Evolutionary conservation across 305 asterid genomes (phyloP), one percentile per base, ranked within the genome.

Genomic region (Fraxinus sp.): DNA sequence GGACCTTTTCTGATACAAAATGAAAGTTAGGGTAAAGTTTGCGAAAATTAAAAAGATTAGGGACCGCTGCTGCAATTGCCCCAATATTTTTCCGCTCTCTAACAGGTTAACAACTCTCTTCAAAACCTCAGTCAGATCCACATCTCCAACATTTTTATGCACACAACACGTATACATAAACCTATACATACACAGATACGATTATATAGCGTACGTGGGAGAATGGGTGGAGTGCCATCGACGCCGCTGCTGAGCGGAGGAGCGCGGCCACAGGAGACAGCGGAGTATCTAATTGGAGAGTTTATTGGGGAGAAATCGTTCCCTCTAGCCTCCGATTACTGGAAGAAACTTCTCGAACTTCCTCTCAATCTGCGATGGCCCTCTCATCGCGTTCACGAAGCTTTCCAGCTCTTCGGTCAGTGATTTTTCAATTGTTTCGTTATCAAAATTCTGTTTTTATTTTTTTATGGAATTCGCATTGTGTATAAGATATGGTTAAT

Each of bases 291-390:
- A 80, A 92, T 95, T 79, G 98, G 95, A 79, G 87, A 85, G 78
- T 90, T 94, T 82, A 87, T 94, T n/a, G 97, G 95, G 0, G 97
- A 92, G 79, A 92, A 92, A 85, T 94, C 98, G 52, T 90, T 87
- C 83, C 93, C 96, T 36, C 85, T 95, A 36, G 83, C 80, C 70
- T 94, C 98, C 2, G 98, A 94, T 87, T 95, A 92, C 93, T 95
- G 98, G 98, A 90, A 90, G 91, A 91, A 92, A 92, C 98, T 95
- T 85, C 94, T 95, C 33, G 93, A 92, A 89, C 90, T 93, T 70
- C 94, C 95, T 68, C 92, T 95, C 73, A 90, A 91, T 86, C 97
- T 94, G 82, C 95, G 90, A 77, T 94, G 97, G 98, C 92, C 93
- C n/a, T 52, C 93, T 75, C 83, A 90, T 87, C 97, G 99, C 82